Percentiles rank a stretch among this genome's conserved stretches.
Evolutionary conservation across 371 early-diverging fungal genomes (phyloP).

Genomic region (Chytridium lagenaria): DNA sequence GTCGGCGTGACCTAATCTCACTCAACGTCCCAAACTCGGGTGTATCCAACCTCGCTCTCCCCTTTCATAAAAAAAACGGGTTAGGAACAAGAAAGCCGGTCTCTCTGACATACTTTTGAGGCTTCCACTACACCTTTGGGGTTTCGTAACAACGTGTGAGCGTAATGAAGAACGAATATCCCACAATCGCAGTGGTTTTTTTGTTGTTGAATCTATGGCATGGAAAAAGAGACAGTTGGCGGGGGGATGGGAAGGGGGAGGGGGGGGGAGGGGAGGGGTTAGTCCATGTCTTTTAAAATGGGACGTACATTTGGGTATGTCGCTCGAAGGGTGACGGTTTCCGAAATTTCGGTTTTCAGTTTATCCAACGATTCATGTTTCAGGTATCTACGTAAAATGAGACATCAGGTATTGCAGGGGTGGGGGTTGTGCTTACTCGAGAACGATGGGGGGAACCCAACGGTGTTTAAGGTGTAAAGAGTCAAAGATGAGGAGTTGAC

Average conservation of each 20-base stretch:
- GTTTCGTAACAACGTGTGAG: conserved; percentile 58
- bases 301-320: too few relatives aligned
- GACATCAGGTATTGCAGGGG: too few relatives aligned
- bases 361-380: conserved; percentile 52
- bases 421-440: conserved; percentile 52
- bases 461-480: conserved; percentile 61
- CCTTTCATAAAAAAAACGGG: background rate
- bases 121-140: conserved; percentile 35
- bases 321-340: too few relatives aligned
- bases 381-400: conserved; percentile 43
- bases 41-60: conserved; percentile 13
- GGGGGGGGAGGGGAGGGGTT: too few relatives aligned
- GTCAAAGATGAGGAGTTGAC: conserved; percentile 57
- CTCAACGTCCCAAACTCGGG: conserved; percentile 27
- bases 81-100: background rate
- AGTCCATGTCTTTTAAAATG: too few relatives aligned
- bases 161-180: conserved; percentile 64
- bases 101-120: background rate
- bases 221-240: too few relatives aligned
- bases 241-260: too few relatives aligned
- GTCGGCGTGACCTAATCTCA: conserved; percentile 27
- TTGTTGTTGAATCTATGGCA: conserved; percentile 60
- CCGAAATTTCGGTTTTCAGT: conserved; percentile 18
- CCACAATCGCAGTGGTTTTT: conserved; percentile 73
- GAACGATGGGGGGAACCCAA: conserved; percentile 42